Evolutionary conservation across 2,329 filamentous ascomycete genomes (phyloP).

Genomic region (Lomentospora prolificans): DNA sequence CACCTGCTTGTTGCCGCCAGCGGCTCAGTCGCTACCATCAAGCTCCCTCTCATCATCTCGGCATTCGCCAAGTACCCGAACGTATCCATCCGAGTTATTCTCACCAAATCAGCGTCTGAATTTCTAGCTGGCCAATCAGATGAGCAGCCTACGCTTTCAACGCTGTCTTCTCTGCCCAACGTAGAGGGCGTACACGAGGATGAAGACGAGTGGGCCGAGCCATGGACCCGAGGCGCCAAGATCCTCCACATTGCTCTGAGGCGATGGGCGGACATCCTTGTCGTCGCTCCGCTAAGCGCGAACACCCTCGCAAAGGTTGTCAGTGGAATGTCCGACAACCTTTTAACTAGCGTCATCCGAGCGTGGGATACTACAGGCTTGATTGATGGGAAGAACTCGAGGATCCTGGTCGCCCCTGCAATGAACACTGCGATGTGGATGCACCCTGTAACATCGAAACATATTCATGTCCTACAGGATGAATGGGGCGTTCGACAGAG

Average conservation of each 20-base stretch:
- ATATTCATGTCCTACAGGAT: constrained; percentile 58
- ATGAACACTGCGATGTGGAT: constrained; percentile 92
- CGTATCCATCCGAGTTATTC: constrained; percentile 74
- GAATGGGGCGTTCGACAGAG: constrained; percentile 56
- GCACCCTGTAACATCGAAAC: constrained; percentile 69
- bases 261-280: constrained; percentile 65
- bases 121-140: constrained; percentile 68
- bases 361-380: constrained; percentile 76
- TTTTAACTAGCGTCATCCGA: constrained; percentile 64
- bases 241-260: constrained; percentile 89
- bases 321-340: constrained; percentile 65
- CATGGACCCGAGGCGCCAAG: constrained; percentile 67
- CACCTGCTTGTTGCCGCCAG: constrained; percentile 32
- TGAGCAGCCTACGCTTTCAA: constrained; percentile 63
- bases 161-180: constrained; percentile 51
- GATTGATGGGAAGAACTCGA: constrained; percentile 49
- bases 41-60: constrained; percentile 57
- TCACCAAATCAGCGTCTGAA: constrained; percentile 62
- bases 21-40: constrained; percentile 75
- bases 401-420: constrained; percentile 65
- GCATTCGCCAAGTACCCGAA: constrained; percentile 41
- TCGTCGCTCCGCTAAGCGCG: constrained; percentile 73
- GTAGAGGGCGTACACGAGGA: constrained; percentile 78
- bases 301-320: constrained; percentile 81
- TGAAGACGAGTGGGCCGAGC: constrained; percentile 70